Conservation (phyloP, 2,329 filamentous ascomycete genomes). For the Fusarium temperatum region DNA sequence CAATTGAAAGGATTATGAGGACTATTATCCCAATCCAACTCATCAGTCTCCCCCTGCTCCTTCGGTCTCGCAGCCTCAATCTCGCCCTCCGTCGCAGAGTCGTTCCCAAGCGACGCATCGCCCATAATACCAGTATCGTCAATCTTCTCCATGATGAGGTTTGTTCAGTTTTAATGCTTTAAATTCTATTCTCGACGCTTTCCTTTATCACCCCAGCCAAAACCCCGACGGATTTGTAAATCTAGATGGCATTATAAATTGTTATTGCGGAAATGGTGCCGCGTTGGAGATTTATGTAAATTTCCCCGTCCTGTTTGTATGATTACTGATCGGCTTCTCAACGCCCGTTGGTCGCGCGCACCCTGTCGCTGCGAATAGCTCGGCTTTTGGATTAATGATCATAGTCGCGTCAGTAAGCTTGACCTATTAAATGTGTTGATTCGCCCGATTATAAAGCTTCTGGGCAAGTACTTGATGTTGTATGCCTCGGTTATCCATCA, state of each 20-base stretch:
- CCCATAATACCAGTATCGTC: neutral
- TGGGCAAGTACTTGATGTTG: neutral
- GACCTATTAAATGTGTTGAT: neutral
- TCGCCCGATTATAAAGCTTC: neutral
- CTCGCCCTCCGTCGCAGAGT: constrained; percentile 36
- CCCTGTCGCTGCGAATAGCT: neutral
- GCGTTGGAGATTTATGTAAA: neutral
- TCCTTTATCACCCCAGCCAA: neutral
- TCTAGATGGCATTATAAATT: neutral
- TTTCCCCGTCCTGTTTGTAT: neutral
- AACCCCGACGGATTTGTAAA: neutral
- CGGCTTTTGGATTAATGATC: constrained; percentile 24
- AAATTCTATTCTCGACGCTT: neutral
- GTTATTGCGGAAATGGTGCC: neutral
- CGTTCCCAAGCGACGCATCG: constrained; percentile 4
- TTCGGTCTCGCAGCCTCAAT: constrained; percentile 42
- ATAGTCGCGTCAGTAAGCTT: neutral
- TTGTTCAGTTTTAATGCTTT: neutral
- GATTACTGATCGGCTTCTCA: constrained; percentile 29
- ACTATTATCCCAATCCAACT: constrained; percentile 49
- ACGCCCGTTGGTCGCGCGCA: neutral
- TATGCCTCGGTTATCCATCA: neutral
- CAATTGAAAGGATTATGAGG: constrained; percentile 63
- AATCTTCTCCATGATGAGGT: constrained; percentile 12
- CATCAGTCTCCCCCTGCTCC: neutral